Evolutionary conservation across 345 rosid species (phyloP), one percentile per base, ranked within the genome.

Genomic region (Boechera stricta): DNA sequence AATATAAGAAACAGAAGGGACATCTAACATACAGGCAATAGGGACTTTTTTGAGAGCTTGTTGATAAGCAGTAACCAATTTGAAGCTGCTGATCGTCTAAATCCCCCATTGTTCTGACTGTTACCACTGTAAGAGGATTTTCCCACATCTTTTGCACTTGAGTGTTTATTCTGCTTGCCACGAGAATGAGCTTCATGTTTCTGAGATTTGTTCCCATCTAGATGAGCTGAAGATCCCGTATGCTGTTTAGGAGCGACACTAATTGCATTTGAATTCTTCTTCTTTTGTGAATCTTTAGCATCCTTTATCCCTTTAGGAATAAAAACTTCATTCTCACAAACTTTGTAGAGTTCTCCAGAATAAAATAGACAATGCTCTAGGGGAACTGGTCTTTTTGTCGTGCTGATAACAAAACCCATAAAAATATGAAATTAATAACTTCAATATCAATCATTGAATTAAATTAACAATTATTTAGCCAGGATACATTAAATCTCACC

Each of bases 301-400:
- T 92, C 89, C 80, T 83, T 90, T 80, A 90, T 69, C 77, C 97
- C 98, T 77, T 85, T 84, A 38, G 87, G 32, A 44, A 90, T 32
- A 83, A 90, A 84, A 59, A 8, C 63, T 81, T 89, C 98, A 81
- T 73, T 82, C 78, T 94, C 97, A 75, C 98, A 94, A 71, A 90
- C 86, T 78, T 85, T 85, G 86, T 90, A 85, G 58, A 92, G 88
- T 80, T 92, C 97, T 77, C 98, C 98, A 3, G 97, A 84, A 78
- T 86, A 94, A 78, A 89, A 94, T 74, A 94, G 60, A 76, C 95
- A 92, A 67, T 94, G 98, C 88, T 94, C 98, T 79, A 94, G 80
- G 3, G 98, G 98, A 59, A 94, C 98, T 31, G 98, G 98, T 85
- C 98, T 87, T 88, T 86, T 85, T n/a, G 86, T 84, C 62, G 98